Percentiles rank a stretch among this genome's conserved stretches.
phyloP scores from a whole-genome alignment of 257 asterid genomes.

The Henckelia pumila region DNA sequence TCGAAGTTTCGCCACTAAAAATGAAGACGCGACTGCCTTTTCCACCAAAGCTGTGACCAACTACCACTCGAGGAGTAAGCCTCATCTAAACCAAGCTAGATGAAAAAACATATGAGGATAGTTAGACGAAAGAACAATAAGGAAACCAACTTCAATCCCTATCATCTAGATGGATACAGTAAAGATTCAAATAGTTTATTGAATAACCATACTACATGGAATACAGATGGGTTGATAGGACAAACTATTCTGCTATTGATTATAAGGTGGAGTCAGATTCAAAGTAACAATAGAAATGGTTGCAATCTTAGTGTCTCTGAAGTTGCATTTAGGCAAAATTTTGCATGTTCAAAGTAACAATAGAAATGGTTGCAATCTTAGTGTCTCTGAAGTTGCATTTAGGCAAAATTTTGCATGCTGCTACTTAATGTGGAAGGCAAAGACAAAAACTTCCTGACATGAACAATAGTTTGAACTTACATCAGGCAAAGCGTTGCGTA shows the following conservation, averaged over 20 bases:
- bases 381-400: not conserved
- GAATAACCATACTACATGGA: too few relatives aligned
- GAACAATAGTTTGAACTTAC: too few relatives aligned
- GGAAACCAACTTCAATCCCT: constrained; percentile 14
- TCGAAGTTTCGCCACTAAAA: constrained; percentile 6
- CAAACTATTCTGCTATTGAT: constrained; percentile 9
- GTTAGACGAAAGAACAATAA: constrained; percentile 20
- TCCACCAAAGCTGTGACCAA: constrained; percentile 99
- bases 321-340: not conserved
- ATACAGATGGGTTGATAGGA: too few relatives aligned
- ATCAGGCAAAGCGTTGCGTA: too few relatives aligned
- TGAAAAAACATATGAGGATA: constrained; percentile 21
- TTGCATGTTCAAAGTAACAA: not conserved
- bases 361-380: not conserved
- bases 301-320: not conserved
- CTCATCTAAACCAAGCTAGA: constrained; percentile 80
- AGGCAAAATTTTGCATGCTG: too few relatives aligned
- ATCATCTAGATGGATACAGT: constrained; percentile 17
- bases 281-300: not conserved
- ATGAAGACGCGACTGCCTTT: constrained; percentile 57
- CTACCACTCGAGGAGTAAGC: constrained; percentile 87
- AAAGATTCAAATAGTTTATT: too few relatives aligned
- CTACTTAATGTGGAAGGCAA: too few relatives aligned
- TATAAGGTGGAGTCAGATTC: not conserved
- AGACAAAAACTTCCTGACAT: too few relatives aligned